Evolutionary conservation across 495 filamentous ascomycete genomes (phyloP), one percentile per base, ranked within the genome.

Genomic region (Clohesyomyces aquaticus): DNA sequence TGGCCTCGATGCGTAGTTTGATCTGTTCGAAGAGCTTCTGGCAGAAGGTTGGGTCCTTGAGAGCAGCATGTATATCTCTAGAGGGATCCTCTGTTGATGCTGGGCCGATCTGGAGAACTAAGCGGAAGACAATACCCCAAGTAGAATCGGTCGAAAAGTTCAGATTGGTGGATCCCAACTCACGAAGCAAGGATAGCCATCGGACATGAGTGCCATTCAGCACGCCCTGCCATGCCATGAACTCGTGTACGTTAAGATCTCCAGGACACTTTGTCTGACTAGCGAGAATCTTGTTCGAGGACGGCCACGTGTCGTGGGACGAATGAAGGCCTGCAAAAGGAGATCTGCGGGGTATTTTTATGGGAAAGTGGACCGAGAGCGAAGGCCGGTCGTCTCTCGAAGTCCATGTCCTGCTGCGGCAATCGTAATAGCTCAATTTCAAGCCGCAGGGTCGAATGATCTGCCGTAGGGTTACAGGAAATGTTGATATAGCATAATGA

Each of bases 201-300:
- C 81, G 77, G 0, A 78, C 69, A 16, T 62, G 49, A 10, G 69
- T 76, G 0, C 82, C 82, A 6, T 76, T 73, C 0, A 78, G 47
- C 2, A 87, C 67, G 3, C 68, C 73, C 61, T 84, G 82, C 64
- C 76, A 83, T 3, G 80, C 71, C 55, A 75, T 76, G 45, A 80
- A 86, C 54, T 85, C 82, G 59, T 80, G 77, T 0, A 78, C 52
- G 25, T 76, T 78, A 18, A 85, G 52, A 2, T 73, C 69, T 3
- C 70, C 35, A 0, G 84, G 82, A 52, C 82, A 84, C 22, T 73
- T 71, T 0, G 69, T 76, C 50, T 85, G 80, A 25, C 75, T 81
- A 0, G 83, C 85, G 29, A 88, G 75, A 2, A 82, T 69, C 53
- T 85, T 73, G 71, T 86, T 82, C 26, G 80, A 85, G 8, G 81